Percentiles rank a stretch among this genome's conserved stretches.
Conservation (phyloP, 2,329 filamentous ascomycete genomes). For the Penicillium concentricum region DNA sequence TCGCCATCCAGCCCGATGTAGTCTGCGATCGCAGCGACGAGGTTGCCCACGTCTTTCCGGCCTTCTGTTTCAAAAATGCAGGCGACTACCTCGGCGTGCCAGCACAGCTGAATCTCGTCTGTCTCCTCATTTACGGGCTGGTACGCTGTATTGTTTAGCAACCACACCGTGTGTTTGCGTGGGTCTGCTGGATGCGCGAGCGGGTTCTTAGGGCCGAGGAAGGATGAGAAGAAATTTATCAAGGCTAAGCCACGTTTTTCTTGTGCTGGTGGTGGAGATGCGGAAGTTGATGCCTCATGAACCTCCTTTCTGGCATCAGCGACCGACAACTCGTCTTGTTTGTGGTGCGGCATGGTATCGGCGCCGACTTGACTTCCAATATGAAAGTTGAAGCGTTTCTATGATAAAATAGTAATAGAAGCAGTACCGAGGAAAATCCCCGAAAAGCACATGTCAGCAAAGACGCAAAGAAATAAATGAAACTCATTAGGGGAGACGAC, state of each 20-base stretch:
- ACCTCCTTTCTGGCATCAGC: constrained; percentile 2
- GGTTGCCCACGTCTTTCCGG: constrained; percentile 64
- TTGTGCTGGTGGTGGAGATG: constrained; percentile 1
- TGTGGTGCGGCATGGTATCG: constrained; percentile 14
- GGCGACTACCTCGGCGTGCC: constrained; percentile 80
- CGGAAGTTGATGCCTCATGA: neutral
- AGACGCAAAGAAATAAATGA: neutral
- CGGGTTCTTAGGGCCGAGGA: constrained; percentile 52
- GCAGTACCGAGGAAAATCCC: neutral
- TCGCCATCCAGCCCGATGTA: constrained; percentile 65
- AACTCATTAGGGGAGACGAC: constrained; percentile 16
- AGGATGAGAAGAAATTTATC: constrained; percentile 28
- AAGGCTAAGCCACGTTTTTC: constrained; percentile 18
- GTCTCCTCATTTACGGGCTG: constrained; percentile 42
- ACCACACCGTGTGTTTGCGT: constrained; percentile 74
- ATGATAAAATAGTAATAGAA: neutral
- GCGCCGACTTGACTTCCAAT: neutral
- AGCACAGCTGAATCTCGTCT: constrained; percentile 41
- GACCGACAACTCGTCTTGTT: constrained; percentile 8
- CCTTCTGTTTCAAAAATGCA: constrained; percentile 76
- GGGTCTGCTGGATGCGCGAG: constrained; percentile 60
- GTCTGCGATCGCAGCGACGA: constrained; percentile 69
- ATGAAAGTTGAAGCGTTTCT: neutral
- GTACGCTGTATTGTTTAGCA: constrained; percentile 87
- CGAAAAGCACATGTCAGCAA: constrained; percentile 4